phyloP scores from a whole-genome alignment of 345 rosid genomes.

The Lepidium didymum region DNA sequence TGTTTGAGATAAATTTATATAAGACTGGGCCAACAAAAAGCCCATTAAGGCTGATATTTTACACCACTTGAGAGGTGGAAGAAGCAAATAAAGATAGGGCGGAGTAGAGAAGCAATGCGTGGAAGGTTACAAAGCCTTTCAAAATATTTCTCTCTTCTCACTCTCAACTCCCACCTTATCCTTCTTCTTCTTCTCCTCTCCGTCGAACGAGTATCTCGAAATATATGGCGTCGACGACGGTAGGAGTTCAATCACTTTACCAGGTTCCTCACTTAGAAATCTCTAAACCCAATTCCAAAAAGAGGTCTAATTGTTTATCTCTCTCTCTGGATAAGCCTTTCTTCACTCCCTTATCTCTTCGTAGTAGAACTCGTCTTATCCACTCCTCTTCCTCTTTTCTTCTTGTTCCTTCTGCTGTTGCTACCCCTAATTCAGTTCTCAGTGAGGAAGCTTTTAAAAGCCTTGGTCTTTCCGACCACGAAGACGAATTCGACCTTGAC shows the following conservation, averaged over 20 bases:
- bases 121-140: slow-evolving; percentile 32
- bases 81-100: slow-evolving; percentile 25
- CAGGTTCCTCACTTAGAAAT: slow-evolving; percentile 41
- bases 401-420: slow-evolving; percentile 56
- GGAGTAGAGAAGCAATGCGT: slow-evolving; percentile 26
- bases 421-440: slow-evolving; percentile 71
- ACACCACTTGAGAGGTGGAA: slow-evolving; percentile 2
- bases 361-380: slow-evolving; percentile 17
- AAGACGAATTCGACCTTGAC: slow-evolving; percentile 21
- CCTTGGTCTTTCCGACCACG: slow-evolving; percentile 37
- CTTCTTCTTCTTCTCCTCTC: not conserved
- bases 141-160: not conserved
- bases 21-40: not conserved
- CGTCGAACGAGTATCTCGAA: slow-evolving; percentile 1
- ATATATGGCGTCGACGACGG: slow-evolving; percentile 38
- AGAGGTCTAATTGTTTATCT: slow-evolving; percentile 20
- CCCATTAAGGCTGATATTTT: slow-evolving; percentile 12
- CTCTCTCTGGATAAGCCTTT: slow-evolving; percentile 24
- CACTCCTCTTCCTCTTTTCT: slow-evolving; percentile 27
- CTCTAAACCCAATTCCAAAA: slow-evolving; percentile 20
- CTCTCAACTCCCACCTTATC: slow-evolving; percentile 18
- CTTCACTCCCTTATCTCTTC: slow-evolving; percentile 20
- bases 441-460: slow-evolving; percentile 85
- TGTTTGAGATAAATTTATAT: not conserved
- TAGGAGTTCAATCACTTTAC: slow-evolving; percentile 38